phyloP scores from a whole-genome alignment of 164 flowering plant genomes.

The Liquidambar formosana region DNA sequence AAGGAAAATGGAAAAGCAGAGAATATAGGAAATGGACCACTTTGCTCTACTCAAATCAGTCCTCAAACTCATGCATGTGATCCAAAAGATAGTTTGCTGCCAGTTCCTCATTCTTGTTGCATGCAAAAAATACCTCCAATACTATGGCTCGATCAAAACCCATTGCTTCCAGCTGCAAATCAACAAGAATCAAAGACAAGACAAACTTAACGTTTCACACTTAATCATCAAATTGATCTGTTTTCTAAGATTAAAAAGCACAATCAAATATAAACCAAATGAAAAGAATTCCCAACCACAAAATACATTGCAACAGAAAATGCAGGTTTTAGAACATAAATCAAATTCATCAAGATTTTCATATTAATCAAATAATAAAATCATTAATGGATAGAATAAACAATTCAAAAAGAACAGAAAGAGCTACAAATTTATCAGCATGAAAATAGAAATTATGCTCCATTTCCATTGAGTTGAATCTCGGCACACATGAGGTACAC shows the following conservation, averaged over 20 bases:
- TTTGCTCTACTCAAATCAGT: conserved; percentile 21
- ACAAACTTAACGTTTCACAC: too few relatives aligned
- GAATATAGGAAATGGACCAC: not conserved
- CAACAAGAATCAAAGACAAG: not conserved
- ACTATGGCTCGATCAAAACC: conserved; percentile 59
- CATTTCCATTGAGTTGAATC: too few relatives aligned
- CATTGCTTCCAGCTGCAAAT: conserved; percentile 64
- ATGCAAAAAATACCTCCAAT: conserved; percentile 61
- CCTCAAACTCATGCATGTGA: conserved; percentile 57
- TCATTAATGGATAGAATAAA: conserved; percentile 12
- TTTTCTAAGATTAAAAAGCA: not conserved
- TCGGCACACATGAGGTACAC: too few relatives aligned
- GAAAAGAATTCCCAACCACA: not conserved
- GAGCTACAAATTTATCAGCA: too few relatives aligned
- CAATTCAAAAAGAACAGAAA: too few relatives aligned
- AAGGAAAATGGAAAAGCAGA: not conserved
- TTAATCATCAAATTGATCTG: too few relatives aligned
- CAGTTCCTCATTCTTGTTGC: conserved; percentile 67
- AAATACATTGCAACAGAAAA: not conserved
- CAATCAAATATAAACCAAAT: not conserved
- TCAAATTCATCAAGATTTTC: not conserved
- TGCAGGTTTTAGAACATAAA: not conserved
- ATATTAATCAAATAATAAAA: not conserved
- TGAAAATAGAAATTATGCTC: too few relatives aligned
- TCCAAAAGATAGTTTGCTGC: conserved; percentile 72